Percentiles rank a stretch among this genome's conserved stretches.
Evolutionary conservation across 441 rosid genomes (phyloP).

Genomic region (Mallotus japonicus): DNA sequence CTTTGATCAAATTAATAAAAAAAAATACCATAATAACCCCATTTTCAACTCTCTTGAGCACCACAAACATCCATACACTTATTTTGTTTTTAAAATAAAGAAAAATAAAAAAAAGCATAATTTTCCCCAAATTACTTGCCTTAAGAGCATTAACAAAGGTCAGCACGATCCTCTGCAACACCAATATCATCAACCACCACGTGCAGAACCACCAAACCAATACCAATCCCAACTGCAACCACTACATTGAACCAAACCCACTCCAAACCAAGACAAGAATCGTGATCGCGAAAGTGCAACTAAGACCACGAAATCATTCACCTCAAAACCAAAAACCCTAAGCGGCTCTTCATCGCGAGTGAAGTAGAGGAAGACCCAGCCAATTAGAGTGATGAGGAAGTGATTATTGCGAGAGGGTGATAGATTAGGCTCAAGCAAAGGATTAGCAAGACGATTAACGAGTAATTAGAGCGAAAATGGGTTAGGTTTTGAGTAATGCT

Average conservation of each 20-base stretch:
- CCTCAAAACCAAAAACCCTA: too few relatives aligned
- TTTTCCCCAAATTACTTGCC: slow-evolving; percentile 26
- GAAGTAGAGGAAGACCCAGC: too few relatives aligned
- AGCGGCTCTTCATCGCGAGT: too few relatives aligned
- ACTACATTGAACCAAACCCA: slow-evolving; percentile 54
- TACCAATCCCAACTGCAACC: slow-evolving; percentile 37
- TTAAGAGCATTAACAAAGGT: slow-evolving; percentile 66
- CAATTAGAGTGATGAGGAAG: slow-evolving; percentile 22
- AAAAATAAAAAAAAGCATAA: background rate
- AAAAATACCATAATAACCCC: too few relatives aligned
- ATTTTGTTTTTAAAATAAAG: too few relatives aligned
- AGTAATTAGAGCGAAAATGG: slow-evolving; percentile 66
- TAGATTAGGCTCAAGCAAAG: slow-evolving; percentile 52
- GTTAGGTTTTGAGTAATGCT: slow-evolving; percentile 55
- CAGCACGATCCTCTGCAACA: slow-evolving; percentile 61
- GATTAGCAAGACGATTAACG: slow-evolving; percentile 35
- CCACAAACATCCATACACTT: background rate
- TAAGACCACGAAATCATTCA: slow-evolving; percentile 36
- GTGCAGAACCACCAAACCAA: too few relatives aligned
- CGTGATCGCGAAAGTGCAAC: slow-evolving; percentile 41
- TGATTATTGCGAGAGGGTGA: slow-evolving; percentile 62
- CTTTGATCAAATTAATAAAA: too few relatives aligned
- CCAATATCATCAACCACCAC: too few relatives aligned
- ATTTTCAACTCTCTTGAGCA: background rate
- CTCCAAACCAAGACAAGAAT: slow-evolving; percentile 41